Base-by-base conservation (phyloP, 768 basidiomycete species). In the Pisolithus orientalis region DNA sequence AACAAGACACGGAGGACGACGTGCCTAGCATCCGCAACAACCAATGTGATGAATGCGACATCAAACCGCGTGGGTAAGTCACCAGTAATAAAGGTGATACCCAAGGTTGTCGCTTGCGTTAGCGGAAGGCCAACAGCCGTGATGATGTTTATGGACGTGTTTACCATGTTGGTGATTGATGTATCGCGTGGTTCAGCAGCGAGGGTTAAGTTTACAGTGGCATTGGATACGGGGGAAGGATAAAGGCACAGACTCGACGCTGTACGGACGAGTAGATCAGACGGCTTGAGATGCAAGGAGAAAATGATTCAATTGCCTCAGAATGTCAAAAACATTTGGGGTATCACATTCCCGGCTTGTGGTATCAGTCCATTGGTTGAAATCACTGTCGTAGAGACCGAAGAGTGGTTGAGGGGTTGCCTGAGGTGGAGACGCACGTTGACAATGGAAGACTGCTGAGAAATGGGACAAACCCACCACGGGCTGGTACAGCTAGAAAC, bases 321-420 rank as follows among this genome's bases (percentile, higher is more conserved):
- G 65, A 82, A 80, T 29, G 67, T 70, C 50, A 84, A 61, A 59
- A 82, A 83, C 68, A 83, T 69, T 53, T 83, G 82, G 2, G 80
- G 81, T 52, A 80, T 64, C 38, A 79, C 70, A 51, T 74, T 64
- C 21, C 63, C 71, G 14, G 73, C 65, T 39, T 64, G 65, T 38
- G 71, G 59, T 57, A 70, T 68, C 4, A 78, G 76, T 1, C 81
- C 80, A 42, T 64, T 54, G 17, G 79, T 77, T 37, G 72, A 65
- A 27, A 67, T 58, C 9, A 59, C 6, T 16, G 57, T 47, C 1
- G 34, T 14, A 34, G 34, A 14, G 13, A 50, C 32, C 39, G 40
- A 28, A 5, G 55, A 51, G 49, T 52, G 39, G 10, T 61, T 65
- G 2, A 57, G 53, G 51, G 48, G 17, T 42, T 62, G 63, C 66